Evolutionary conservation across 179 eudicot genomes (phyloP), one percentile per base, ranked within the genome.

Genomic region (Sideroxylon spinosum): DNA sequence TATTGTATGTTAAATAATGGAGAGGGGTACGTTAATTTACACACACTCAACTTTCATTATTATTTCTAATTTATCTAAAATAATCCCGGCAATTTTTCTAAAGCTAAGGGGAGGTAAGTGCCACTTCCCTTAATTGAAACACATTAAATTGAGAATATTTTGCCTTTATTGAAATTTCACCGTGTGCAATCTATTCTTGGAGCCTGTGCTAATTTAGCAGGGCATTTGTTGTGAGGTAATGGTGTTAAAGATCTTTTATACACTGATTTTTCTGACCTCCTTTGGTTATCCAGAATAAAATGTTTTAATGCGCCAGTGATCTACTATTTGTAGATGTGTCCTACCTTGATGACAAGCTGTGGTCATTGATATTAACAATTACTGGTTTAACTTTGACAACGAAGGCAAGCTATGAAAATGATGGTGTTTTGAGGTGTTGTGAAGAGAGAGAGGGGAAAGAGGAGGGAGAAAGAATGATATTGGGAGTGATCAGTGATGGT

Each of bases 161-260:
- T 14, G 17, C 60, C 60, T 13, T 55, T 55, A n/a, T 55, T 59
- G 63, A 59, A 59, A n/a, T 12, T n/a, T 59, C 17, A 67, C 2
- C 23, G 17, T 29, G 13, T 32, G 23, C 49, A 32, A 66, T 14
- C 22, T 46, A 29, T 29, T 67, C 7, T 67, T 17, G 50, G 71
- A 20, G 44, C 71, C 50, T 19, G 46, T 3, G 3, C 22, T 23
- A 67, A 32, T 46, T 32, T 19, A 29, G 23, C 71, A 32, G 23
- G 29, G 70, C 44, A 29, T 67, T 67, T 67, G 71, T 49, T 37
- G 63, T 67, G 50, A 32, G 71, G 71, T 32, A 22, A 11, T 10
- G 13, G 49, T 67, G 11, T 67, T 16, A 32, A 49, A 32, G 71
- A 67, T 0, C 11, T 19, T 9, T 19, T 1, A 17, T 59, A 7